Evolutionary conservation across 192 early-diverging fungal genomes (phyloP).

Genomic region (Rhizophagus clarus): DNA sequence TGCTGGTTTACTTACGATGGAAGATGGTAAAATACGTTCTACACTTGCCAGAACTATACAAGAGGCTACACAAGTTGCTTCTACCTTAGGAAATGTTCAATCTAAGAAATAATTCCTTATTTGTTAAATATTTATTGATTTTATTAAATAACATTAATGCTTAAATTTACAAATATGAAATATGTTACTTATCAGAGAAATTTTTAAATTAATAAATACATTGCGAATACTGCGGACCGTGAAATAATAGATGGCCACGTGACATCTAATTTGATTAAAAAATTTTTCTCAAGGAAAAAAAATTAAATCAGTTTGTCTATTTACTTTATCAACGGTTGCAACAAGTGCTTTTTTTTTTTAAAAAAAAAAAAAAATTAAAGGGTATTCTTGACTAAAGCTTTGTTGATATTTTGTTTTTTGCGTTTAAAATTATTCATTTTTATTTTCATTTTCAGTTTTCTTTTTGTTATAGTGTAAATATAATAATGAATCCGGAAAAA

Average conservation of each 20-base stretch:
- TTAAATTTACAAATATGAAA: too few species aligned
- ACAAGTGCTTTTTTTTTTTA: too few species aligned
- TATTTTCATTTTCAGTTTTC: not conserved
- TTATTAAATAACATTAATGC: too few species aligned
- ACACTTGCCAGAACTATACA: conserved; percentile 57
- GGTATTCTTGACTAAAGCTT: too few species aligned
- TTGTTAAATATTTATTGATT: too few species aligned
- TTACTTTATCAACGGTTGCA: too few species aligned
- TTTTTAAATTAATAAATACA: too few species aligned
- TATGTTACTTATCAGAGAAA: too few species aligned
- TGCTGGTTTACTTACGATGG: conserved; percentile 58
- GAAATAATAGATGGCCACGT: not conserved
- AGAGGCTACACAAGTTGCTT: conserved; percentile 54
- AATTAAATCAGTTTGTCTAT: not conserved
- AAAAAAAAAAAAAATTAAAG: too few species aligned
- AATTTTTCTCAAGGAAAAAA: not conserved
- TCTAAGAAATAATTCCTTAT: conserved; percentile 9
- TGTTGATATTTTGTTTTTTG: not conserved
- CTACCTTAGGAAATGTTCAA: conserved; percentile 44
- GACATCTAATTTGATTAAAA: not conserved
- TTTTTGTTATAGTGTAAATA: not conserved
- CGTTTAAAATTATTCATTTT: not conserved
- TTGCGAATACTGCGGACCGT: too few species aligned
- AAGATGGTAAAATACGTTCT: conserved; percentile 58
- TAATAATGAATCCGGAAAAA: conserved; percentile 83